Evolutionary conservation across 352 stramenopile genomes (phyloP).

Genomic region (Achlya hypogyna): DNA sequence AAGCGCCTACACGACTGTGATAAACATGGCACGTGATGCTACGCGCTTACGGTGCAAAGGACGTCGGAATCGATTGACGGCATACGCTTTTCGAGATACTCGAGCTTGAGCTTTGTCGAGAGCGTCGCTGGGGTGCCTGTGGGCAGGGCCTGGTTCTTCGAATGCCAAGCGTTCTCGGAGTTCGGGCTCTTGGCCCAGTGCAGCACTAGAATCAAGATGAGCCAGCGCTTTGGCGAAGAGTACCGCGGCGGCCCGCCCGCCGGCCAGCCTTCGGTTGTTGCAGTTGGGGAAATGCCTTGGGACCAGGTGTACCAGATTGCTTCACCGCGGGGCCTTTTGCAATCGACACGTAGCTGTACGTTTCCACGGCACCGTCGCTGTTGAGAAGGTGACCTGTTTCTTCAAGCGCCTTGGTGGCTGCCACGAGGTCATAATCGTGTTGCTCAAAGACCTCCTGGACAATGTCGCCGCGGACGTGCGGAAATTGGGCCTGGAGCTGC

Average conservation of each 20-base stretch:
- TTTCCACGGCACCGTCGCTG: not conserved
- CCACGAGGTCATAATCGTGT: constrained; percentile 6
- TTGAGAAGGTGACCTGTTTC: constrained; percentile 4
- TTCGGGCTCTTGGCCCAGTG: not conserved
- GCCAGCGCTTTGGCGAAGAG: not conserved
- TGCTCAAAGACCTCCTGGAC: constrained; percentile 6
- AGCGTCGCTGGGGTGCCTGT: not conserved
- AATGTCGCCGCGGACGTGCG: not conserved
- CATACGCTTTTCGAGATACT: not conserved
- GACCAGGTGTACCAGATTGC: not conserved
- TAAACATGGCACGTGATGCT: not conserved
- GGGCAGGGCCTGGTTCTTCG: not conserved
- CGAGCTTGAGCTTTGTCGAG: constrained; percentile 11
- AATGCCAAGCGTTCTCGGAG: not conserved
- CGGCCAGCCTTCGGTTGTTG: not conserved
- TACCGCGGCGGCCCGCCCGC: not conserved
- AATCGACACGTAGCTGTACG: constrained; percentile 13
- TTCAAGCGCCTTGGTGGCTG: not conserved
- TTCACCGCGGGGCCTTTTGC: not conserved
- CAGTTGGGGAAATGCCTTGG: not conserved
- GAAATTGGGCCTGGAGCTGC: not conserved
- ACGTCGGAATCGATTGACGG: constrained; percentile 7
- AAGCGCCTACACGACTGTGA: not conserved
- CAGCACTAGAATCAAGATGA: not conserved
- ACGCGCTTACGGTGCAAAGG: constrained; percentile 7